phyloP scores from a whole-genome alignment of 768 basidiomycete species.

The Panaeolus cyanescens region DNA sequence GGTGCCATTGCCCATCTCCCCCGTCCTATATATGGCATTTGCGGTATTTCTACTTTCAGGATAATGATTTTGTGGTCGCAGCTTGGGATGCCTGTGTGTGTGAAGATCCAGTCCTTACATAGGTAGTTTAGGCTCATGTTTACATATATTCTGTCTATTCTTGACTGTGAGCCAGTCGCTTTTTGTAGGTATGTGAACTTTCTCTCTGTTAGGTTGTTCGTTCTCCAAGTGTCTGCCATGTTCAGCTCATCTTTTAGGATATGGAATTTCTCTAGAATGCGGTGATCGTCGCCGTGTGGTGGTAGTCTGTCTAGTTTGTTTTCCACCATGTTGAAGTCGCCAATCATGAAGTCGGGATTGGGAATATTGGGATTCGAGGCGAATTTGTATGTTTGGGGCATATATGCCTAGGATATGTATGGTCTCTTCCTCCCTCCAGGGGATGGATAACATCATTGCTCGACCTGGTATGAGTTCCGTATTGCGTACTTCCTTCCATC shows the following conservation, averaged over 20 bases:
- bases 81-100: slow-evolving; percentile 14
- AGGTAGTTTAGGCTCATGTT: no score
- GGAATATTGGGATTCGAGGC: slow-evolving; percentile 17
- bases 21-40: slow-evolving; percentile 24
- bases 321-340: slow-evolving; percentile 3
- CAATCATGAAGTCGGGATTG: slow-evolving; percentile 26
- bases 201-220: no score
- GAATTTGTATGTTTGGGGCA: slow-evolving; percentile 21
- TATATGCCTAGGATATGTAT: slow-evolving; percentile 24
- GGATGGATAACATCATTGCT: slow-evolving; percentile 15
- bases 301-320: slow-evolving; percentile 17
- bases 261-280: no score
- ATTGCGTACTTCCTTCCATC: slow-evolving; percentile 8
- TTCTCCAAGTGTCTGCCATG: no score
- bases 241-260: no score
- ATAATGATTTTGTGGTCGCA: slow-evolving; percentile 30
- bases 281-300: slow-evolving; percentile 9
- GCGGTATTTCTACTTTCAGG: slow-evolving; percentile 13
- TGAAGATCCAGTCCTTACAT: slow-evolving; percentile 25
- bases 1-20: slow-evolving; percentile 27
- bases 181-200: no score
- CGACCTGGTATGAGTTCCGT: slow-evolving; percentile 26
- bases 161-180: no score
- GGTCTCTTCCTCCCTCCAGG: slow-evolving; percentile 15
- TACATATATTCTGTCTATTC: no score